Percentiles rank a stretch among this genome's conserved stretches.
These are phyloP conservation scores for Citrus reticulata DNA, from an alignment of 345 rosid genomes.

Conservation along the genomic window DNA sequence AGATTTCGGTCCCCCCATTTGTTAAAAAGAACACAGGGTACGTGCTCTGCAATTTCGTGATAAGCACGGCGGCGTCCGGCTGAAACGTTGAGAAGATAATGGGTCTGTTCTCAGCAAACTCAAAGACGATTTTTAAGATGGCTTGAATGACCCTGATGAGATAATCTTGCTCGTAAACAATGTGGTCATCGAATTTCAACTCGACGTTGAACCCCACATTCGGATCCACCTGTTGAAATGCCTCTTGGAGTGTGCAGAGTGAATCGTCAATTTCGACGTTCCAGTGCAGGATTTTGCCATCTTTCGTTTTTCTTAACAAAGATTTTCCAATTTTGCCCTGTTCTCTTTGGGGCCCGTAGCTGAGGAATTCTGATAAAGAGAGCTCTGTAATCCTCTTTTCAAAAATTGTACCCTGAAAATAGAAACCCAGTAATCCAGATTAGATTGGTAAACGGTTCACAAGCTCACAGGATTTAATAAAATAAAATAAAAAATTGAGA, in stretches of 20 bases:
- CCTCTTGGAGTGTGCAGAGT: constrained; percentile 73
- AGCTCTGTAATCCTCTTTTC: constrained; percentile 85
- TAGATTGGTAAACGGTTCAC: neutral
- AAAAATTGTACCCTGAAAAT: constrained; percentile 54
- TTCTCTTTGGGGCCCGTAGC: constrained; percentile 73
- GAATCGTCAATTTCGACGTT: constrained; percentile 67
- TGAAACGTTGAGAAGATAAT: constrained; percentile 87
- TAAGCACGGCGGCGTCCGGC: constrained; percentile 79
- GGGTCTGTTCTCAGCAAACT: constrained; percentile 54
- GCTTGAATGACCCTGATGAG: constrained; percentile 60
- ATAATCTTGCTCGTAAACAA: constrained; percentile 55
- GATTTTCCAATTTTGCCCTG: constrained; percentile 44
- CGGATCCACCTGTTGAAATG: constrained; percentile 68
- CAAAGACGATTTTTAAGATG: constrained; percentile 63
- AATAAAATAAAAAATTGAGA: neutral
- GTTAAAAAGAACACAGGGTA: constrained; percentile 93
- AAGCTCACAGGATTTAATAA: neutral
- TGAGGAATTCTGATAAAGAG: constrained; percentile 56
- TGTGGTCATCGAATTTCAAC: constrained; percentile 79
- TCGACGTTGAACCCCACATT: constrained; percentile 85
- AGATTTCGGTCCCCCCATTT: constrained; percentile 54
- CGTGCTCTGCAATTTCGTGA: constrained; percentile 59
- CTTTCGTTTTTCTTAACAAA: constrained; percentile 65
- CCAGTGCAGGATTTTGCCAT: constrained; percentile 71
- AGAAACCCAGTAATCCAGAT: neutral